Conservation (phyloP, 306 rosid genomes). For the Leucaena leucocephala region DNA sequence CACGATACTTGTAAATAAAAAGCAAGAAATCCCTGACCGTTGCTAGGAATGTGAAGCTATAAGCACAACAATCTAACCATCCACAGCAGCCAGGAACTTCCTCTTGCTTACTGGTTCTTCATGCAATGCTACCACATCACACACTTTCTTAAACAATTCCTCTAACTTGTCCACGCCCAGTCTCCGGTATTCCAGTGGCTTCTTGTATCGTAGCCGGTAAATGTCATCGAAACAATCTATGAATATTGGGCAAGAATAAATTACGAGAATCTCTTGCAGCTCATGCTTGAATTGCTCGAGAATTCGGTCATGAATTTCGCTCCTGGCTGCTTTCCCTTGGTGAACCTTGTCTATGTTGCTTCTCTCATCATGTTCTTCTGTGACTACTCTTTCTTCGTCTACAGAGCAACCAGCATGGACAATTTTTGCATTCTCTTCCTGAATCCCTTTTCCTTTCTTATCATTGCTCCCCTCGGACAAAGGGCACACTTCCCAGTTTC, state of each 20-base stretch:
- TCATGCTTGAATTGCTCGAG: conserved; percentile 75
- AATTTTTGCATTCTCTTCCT: conserved; percentile 56
- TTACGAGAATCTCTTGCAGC: conserved; percentile 90
- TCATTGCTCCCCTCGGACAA: conserved; percentile 56
- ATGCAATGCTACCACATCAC: conserved; percentile 74
- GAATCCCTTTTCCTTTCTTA: conserved; percentile 70
- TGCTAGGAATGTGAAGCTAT: conserved; percentile 16
- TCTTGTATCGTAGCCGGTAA: conserved; percentile 87
- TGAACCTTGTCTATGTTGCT: conserved; percentile 44
- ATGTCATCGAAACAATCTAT: conserved; percentile 74
- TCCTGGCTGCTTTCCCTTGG: conserved; percentile 40
- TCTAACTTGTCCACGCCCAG: conserved; percentile 74
- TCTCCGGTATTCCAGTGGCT: conserved; percentile 59
- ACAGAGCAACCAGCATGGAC: conserved; percentile 65
- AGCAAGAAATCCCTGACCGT: conserved; percentile 25
- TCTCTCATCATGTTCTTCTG: conserved; percentile 55
- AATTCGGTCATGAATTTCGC: conserved; percentile 41
- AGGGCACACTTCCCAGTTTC: conserved; percentile 63
- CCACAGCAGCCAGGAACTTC: conserved; percentile 71
- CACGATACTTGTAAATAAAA: conserved; percentile 23
- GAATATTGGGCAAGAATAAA: conserved; percentile 82
- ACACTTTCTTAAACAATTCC: conserved; percentile 71
- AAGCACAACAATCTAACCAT: conserved; percentile 52
- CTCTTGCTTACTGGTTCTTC: conserved; percentile 81
- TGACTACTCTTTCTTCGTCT: conserved; percentile 78